Evolutionary conservation across 306 rosid species (phyloP).

Genomic region (Cicer chorassanicum): DNA sequence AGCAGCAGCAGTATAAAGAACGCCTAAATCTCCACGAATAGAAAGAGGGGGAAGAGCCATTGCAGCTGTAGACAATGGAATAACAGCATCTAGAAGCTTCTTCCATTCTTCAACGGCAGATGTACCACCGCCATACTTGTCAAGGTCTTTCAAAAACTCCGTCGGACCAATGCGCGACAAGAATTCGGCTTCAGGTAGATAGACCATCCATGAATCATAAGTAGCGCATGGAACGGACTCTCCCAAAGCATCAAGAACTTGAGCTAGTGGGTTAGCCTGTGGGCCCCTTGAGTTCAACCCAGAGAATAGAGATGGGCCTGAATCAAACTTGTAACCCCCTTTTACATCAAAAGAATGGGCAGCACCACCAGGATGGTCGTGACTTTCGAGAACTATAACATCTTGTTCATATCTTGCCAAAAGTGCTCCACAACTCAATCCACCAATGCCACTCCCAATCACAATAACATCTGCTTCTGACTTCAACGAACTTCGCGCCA

Average conservation of each 20-base stretch:
- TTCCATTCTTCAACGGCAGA: slow-evolving; percentile 83
- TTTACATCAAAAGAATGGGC: slow-evolving; percentile 81
- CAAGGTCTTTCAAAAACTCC: slow-evolving; percentile 87
- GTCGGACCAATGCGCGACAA: slow-evolving; percentile 93
- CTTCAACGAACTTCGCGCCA: slow-evolving; percentile 56
- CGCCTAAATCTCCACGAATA: slow-evolving; percentile 86
- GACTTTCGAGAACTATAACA: slow-evolving; percentile 84
- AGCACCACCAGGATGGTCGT: slow-evolving; percentile 85
- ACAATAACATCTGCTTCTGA: slow-evolving; percentile 80
- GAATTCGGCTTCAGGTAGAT: slow-evolving; percentile 87
- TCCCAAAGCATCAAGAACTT: slow-evolving; percentile 89
- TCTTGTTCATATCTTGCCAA: slow-evolving; percentile 80
- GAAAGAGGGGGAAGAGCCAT: slow-evolving; percentile 96
- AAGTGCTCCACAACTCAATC: slow-evolving; percentile 80
- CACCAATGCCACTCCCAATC: slow-evolving; percentile 89
- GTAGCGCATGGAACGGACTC: slow-evolving; percentile 79
- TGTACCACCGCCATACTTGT: slow-evolving; percentile 73
- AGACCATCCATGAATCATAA: slow-evolving; percentile 97
- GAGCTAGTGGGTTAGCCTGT: slow-evolving; percentile 90
- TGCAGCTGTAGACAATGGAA: slow-evolving; percentile 88
- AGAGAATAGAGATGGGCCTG: slow-evolving; percentile 88
- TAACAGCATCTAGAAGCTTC: slow-evolving; percentile 83
- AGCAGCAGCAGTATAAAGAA: slow-evolving; percentile 84
- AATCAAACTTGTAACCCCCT: slow-evolving; percentile 77
- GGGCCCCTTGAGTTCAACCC: slow-evolving; percentile 93